phyloP scores from a whole-genome alignment of 257 asterid species.

The Buddleja alternifolia region DNA sequence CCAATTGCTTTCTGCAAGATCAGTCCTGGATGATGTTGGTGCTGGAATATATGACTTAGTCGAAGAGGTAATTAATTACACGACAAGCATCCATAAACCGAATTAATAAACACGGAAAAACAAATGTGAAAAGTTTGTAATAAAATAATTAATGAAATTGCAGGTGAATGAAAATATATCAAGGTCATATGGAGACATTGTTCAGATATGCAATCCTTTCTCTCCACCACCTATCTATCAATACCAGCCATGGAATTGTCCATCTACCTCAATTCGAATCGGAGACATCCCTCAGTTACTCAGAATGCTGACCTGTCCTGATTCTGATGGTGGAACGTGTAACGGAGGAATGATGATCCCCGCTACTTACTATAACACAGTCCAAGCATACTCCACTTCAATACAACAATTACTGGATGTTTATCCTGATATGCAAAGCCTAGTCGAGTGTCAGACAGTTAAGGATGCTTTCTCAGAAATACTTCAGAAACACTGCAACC shows the following conservation, averaged over 20 bases:
- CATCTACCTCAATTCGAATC: constrained; percentile 50
- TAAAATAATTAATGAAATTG: not conserved
- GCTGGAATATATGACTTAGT: constrained; percentile 61
- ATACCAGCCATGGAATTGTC: constrained; percentile 61
- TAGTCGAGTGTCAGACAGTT: constrained; percentile 71
- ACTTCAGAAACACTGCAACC: constrained; percentile 60
- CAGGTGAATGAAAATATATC: constrained; percentile 80
- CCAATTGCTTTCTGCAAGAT: constrained; percentile 61
- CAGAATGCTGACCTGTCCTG: constrained; percentile 62
- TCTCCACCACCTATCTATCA: constrained; percentile 66
- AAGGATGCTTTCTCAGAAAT: constrained; percentile 62
- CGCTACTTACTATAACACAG: constrained; percentile 37
- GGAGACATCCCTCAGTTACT: constrained; percentile 73
- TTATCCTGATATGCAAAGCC: constrained; percentile 72
- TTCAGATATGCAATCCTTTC: constrained; percentile 90
- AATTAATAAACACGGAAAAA: no score
- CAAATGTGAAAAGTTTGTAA: no score
- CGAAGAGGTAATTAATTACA: no score
- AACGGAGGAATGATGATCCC: constrained; percentile 70
- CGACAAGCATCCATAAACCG: no score
- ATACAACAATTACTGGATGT: constrained; percentile 67
- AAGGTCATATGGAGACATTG: constrained; percentile 49
- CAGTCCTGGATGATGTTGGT: constrained; percentile 54
- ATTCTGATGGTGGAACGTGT: constrained; percentile 45
- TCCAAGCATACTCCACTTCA: constrained; percentile 59